Percentiles rank a stretch among this genome's conserved stretches.
These are phyloP conservation scores for Chaetomium fimeti DNA, from an alignment of 495 filamentous ascomycete species.

Conservation along the genomic window DNA sequence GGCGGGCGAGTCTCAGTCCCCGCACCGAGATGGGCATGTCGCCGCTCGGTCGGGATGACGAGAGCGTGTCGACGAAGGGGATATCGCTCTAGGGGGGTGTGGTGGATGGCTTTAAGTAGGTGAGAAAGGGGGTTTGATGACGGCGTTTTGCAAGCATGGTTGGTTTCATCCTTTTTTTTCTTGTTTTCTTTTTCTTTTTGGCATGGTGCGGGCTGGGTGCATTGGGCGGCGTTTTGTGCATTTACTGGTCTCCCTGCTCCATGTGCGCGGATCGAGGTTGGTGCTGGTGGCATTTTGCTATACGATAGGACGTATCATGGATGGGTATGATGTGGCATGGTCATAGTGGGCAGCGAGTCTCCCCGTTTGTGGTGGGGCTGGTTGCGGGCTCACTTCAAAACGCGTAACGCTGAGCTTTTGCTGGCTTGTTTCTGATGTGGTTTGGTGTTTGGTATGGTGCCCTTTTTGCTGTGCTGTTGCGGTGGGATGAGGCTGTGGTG, in stretches of 20 bases:
- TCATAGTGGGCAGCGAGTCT: neutral
- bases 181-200: conserved; percentile 3
- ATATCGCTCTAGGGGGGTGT: conserved; percentile 33
- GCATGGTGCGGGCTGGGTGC: conserved; percentile 16
- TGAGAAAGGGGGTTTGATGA: neutral
- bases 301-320: conserved; percentile 6
- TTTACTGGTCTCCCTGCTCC: conserved; percentile 15
- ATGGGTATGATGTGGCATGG: neutral
- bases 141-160: conserved; percentile 3
- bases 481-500: no score
- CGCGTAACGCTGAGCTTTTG: neutral
- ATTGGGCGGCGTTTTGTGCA: conserved; percentile 27
- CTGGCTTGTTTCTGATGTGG: neutral
- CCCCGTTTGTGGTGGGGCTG: neutral
- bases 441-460: neutral
- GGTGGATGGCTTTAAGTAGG: neutral
- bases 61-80: conserved; percentile 28
- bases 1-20: neutral
- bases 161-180: neutral
- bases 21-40: neutral
- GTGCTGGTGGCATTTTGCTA: conserved; percentile 12
- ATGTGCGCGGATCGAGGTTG: conserved; percentile 1
- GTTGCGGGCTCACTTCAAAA: neutral
- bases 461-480: neutral
- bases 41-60: conserved; percentile 22